A percentile compares a stretch with the other conserved stretches of the same genome.
Evolutionary conservation across 192 early-diverging fungal species (phyloP).

Genomic region (Coemansia sp.): DNA sequence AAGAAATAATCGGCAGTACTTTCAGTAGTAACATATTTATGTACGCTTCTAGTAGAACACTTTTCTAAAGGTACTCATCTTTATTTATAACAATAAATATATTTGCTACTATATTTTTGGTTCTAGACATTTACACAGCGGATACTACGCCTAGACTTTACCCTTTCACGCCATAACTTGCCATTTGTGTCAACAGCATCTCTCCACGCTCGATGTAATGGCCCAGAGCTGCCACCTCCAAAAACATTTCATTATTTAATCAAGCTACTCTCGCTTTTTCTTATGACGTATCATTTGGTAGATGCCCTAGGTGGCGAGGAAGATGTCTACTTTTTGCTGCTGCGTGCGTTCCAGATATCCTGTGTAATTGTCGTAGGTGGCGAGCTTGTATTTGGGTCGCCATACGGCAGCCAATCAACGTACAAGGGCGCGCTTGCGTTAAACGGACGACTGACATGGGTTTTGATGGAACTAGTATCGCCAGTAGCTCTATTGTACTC

Average conservation of each 20-base stretch:
- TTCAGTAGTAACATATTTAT: too few species aligned
- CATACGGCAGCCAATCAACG: slow-evolving; percentile 50
- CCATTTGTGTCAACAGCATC: not conserved
- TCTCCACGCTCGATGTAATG: not conserved
- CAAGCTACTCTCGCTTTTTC: not conserved
- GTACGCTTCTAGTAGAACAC: too few species aligned
- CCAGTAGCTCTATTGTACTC: slow-evolving; percentile 28
- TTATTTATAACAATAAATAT: not conserved
- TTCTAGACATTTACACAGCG: not conserved
- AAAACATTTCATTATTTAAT: not conserved
- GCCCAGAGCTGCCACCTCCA: not conserved
- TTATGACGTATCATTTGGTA: not conserved
- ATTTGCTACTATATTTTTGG: not conserved
- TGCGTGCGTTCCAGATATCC: slow-evolving; percentile 18
- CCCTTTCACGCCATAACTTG: not conserved
- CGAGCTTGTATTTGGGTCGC: slow-evolving; percentile 42
- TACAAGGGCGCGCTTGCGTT: slow-evolving; percentile 31
- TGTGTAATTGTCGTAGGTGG: slow-evolving; percentile 24
- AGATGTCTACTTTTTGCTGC: slow-evolving; percentile 14
- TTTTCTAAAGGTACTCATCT: too few species aligned
- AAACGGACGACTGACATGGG: slow-evolving; percentile 39
- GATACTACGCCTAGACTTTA: not conserved
- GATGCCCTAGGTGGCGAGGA: slow-evolving; percentile 2
- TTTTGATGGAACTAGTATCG: slow-evolving; percentile 51
- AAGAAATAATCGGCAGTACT: too few species aligned